Conservation (phyloP, 176 grass and related monocot species). For the maize (Zea mays) region Zm-B73-REFERENCE-NAM-5.0 NC_050102.1:138939001-138939500, state of each 20-base stretch:
- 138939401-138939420: constrained; percentile 13
- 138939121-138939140: constrained; percentile 2
- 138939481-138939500: constrained; percentile 16
- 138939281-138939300: constrained; percentile 10
- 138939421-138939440: background rate
- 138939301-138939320: constrained; percentile 10
- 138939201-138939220: constrained; percentile 6
- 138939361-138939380: constrained; percentile 3
- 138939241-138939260: background rate
- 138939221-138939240: constrained; percentile 17
- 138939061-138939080: constrained; percentile 14
- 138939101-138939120: constrained; percentile 7
- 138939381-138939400: constrained; percentile 1
- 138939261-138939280: constrained; percentile 12
- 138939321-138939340: background rate
- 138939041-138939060: constrained; percentile 3
- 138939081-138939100: constrained; percentile 11
- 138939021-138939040: constrained; percentile 2
- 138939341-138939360: background rate
- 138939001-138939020: constrained; percentile 18
- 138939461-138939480: constrained; percentile 16
- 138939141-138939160: constrained; percentile 12
- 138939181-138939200: constrained; percentile 15
- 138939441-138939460: constrained; percentile 7
- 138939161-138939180: constrained; percentile 21